Evolutionary conservation across 345 rosid species (phyloP).

Genomic region (Ceriops zippeliana): DNA sequence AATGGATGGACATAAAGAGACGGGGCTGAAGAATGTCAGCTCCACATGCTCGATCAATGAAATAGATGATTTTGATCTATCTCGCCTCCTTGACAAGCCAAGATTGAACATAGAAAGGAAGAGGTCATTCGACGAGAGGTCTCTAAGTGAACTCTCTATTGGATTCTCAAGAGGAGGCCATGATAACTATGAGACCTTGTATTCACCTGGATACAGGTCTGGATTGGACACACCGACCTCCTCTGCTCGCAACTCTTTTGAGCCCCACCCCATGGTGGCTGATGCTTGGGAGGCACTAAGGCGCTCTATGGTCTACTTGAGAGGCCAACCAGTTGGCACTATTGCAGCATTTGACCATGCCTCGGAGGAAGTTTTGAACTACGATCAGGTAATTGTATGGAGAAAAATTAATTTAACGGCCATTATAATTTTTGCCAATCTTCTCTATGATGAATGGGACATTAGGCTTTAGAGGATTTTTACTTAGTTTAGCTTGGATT

Average conservation of each 20-base stretch:
- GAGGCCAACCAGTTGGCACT: conserved; percentile 85
- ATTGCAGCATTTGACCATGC: conserved; percentile 92
- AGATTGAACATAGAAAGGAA: conserved; percentile 82
- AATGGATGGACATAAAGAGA: conserved; percentile 60
- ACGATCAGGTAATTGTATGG: conserved; percentile 73
- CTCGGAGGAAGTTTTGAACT: conserved; percentile 90
- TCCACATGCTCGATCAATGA: conserved; percentile 77
- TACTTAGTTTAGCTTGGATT: conserved; percentile 2
- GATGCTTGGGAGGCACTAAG: conserved; percentile 96
- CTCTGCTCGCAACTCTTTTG: conserved; percentile 78
- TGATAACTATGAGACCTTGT: conserved; percentile 45
- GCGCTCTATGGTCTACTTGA: conserved; percentile 68
- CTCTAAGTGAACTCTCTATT: conserved; percentile 78
- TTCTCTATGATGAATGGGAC: not conserved
- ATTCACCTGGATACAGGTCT: conserved; percentile 22
- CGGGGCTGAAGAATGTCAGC: conserved; percentile 64
- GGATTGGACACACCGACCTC: conserved; percentile 81
- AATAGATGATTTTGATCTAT: conserved; percentile 67
- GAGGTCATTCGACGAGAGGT: conserved; percentile 91
- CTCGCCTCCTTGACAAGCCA: conserved; percentile 80
- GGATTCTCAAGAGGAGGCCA: conserved; percentile 51
- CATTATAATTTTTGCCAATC: not conserved
- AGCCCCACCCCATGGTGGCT: conserved; percentile 92
- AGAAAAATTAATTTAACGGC: not conserved
- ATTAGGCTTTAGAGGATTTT: not conserved